Conservation (phyloP, 176 grass and related monocot species). For the Pontederia paniculata region DNA sequence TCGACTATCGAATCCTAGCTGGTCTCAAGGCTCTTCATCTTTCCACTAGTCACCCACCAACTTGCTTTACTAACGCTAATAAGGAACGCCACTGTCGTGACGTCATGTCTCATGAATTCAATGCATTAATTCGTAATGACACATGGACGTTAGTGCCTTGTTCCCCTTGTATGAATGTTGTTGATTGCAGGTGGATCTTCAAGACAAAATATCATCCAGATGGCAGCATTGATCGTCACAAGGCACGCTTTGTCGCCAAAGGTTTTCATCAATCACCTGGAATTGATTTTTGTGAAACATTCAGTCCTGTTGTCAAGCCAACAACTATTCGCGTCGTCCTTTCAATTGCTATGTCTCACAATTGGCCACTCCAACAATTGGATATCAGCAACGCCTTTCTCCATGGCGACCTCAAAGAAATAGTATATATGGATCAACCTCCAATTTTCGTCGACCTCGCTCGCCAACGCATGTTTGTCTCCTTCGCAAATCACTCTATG, state of each 20-base stretch:
- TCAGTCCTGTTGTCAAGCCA: too few relatives aligned
- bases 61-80: too few relatives aligned
- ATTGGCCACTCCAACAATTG: too few relatives aligned
- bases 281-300: too few relatives aligned
- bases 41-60: too few relatives aligned
- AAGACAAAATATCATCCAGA: background rate
- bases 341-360: too few relatives aligned
- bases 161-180: background rate
- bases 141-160: background rate
- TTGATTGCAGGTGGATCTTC: slow-evolving; percentile 12
- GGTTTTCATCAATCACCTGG: too few relatives aligned
- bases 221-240: slow-evolving; percentile 12
- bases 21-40: background rate
- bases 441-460: background rate
- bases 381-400: too few relatives aligned
- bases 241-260: slow-evolving; percentile 6
- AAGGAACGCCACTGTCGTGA: slow-evolving; percentile 2
- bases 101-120: slow-evolving; percentile 7
- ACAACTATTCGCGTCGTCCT: too few relatives aligned
- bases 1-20: background rate
- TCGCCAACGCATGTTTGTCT: background rate
- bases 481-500: background rate
- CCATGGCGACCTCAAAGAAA: too few relatives aligned
- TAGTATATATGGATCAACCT: slow-evolving; percentile 15
- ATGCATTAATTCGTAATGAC: too few relatives aligned